Evolutionary conservation across 805 yeast species (phyloP).

Genomic region (Candida insectorum): DNA sequence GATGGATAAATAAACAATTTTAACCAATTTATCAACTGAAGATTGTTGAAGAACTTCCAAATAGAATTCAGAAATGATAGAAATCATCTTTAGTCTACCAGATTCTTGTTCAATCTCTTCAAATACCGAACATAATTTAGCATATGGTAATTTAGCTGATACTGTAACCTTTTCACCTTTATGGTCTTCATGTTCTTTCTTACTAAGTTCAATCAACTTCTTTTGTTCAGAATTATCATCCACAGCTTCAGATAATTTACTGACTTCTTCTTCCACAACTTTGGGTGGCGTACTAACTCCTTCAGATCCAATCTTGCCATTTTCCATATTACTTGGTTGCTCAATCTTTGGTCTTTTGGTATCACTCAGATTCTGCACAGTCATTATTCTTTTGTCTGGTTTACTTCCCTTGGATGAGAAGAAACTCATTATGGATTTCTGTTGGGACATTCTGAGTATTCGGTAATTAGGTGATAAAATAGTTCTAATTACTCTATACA

Average conservation of each 20-base stretch:
- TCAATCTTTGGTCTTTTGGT: no score
- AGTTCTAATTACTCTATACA: no score
- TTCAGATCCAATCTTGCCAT: no score
- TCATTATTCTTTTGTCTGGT: conserved; percentile 1
- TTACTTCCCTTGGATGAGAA: conserved; percentile 15
- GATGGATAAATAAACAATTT: conserved; percentile 79
- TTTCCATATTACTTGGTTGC: no score
- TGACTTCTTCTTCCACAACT: neutral
- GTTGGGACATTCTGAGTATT: conserved; percentile 28
- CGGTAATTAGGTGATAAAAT: no score
- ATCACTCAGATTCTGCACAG: no score
- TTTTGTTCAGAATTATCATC: conserved; percentile 2
- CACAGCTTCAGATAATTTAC: no score
- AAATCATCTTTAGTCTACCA: conserved; percentile 77
- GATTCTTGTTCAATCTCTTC: conserved; percentile 77
- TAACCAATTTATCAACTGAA: conserved; percentile 49
- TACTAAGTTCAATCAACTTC: conserved; percentile 10
- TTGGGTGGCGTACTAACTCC: no score
- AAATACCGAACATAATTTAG: conserved; percentile 59
- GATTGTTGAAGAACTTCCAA: conserved; percentile 52
- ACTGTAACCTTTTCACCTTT: conserved; percentile 4
- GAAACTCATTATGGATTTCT: conserved; percentile 32
- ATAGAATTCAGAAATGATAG: conserved; percentile 71
- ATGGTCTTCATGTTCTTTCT: conserved; percentile 10
- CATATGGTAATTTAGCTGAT: conserved; percentile 24